Percentiles rank a stretch among this genome's conserved stretches.
These are phyloP conservation scores for Amanita phalloides DNA, from an alignment of 768 basidiomycete species.

Conservation along the genomic window DNA sequence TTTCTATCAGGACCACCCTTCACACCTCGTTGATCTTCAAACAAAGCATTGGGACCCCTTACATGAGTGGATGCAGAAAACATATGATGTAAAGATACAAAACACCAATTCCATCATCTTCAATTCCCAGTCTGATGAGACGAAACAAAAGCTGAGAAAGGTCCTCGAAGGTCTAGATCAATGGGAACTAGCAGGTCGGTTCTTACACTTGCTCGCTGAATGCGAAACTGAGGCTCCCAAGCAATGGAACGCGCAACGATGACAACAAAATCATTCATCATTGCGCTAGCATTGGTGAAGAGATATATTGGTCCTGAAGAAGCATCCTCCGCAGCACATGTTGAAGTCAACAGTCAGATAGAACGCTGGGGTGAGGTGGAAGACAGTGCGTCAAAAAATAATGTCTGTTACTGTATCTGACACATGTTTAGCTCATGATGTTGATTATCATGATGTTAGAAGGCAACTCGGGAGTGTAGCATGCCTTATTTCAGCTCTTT, in stretches of 20 bases:
- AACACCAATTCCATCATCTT: conserved; percentile 66
- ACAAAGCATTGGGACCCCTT: conserved; percentile 82
- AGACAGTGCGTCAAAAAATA: conserved; percentile 63
- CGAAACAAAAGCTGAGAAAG: conserved; percentile 45
- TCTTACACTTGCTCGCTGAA: not conserved
- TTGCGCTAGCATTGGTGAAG: conserved; percentile 75
- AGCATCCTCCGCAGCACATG: conserved; percentile 76
- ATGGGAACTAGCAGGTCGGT: conserved; percentile 85
- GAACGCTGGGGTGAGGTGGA: conserved; percentile 99
- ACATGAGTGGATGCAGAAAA: conserved; percentile 62
- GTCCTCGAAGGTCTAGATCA: conserved; percentile 56
- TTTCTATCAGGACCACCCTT: conserved; percentile 75
- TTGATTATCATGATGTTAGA: conserved; percentile 91
- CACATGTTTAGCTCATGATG: conserved; percentile 73
- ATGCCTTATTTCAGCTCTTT: conserved; percentile 38
- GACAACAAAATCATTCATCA: conserved; percentile 83
- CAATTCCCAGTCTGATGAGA: conserved; percentile 58
- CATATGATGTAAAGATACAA: conserved; percentile 56
- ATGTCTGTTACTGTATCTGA: conserved; percentile 4
- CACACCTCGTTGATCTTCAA: conserved; percentile 68
- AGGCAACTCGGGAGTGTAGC: conserved; percentile 76
- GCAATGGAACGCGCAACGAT: conserved; percentile 90
- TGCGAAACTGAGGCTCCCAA: conserved; percentile 16
- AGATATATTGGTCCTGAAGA: conserved; percentile 71
- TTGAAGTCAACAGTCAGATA: conserved; percentile 94